Evolutionary conservation across 331 rosid species (phyloP), one percentile per base, ranked within the genome.

Genomic region (Malus hybrid): DNA sequence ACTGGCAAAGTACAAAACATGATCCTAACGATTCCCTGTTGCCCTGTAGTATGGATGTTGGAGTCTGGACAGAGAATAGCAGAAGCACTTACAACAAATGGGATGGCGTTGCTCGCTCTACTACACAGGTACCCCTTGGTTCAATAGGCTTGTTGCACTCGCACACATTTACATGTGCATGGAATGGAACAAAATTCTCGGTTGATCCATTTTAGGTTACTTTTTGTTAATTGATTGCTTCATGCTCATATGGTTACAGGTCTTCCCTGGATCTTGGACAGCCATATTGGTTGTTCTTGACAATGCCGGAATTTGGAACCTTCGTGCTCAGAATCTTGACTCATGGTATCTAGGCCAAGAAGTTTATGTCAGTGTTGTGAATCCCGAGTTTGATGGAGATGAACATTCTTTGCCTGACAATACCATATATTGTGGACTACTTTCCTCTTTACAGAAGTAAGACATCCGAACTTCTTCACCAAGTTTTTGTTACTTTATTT

Each of bases 211-310:
- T 61, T 61, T 44, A 22, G 71, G 62, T 70, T 29, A 24, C 30
- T 26, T 44, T 8, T 68, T 24, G 22, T 68, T 46, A 63, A 64
- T 3, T 63, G 33, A 66, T 66, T 22, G 30, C 15, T 50, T 16
- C 11, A 29, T 63, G 52, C 72, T 66, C 64, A 64, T 73, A 33
- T 79, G 73, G 69, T 6, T 74, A 28, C 77, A 93, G 98, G 98
- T 93, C 71, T 91, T 88, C 82, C 98, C 98, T 0, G 96, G 97
- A 50, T 97, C 97, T 81, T 93, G 98, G 98, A 91, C 98, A 16
- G 98, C 98, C 62, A 88, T 93, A 80, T 87, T 93, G 85, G 76
- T 91, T 33, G 86, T 89, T 79, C 93, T 93, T 10, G 98, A 91
- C 91, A 93, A 82, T 58, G 86, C 93, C 1, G 98, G 98, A 74